Evolutionary conservation across 768 basidiomycete genomes (phyloP).

Genomic region (Russula emetica): DNA sequence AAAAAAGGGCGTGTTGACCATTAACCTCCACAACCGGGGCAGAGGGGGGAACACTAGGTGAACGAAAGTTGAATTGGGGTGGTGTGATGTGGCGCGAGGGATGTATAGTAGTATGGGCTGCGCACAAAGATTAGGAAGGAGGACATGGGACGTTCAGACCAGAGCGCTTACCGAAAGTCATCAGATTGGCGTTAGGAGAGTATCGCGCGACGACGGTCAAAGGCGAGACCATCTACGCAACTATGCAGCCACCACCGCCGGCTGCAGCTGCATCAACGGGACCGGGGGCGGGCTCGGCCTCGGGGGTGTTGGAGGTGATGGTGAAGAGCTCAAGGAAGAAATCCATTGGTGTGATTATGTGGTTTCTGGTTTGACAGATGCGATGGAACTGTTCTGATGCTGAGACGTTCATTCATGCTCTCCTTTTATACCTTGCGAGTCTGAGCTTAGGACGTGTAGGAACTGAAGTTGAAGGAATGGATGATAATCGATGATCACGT

Average conservation of each 20-base stretch:
- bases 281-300: neutral
- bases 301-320: neutral
- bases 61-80: neutral
- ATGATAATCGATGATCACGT: neutral
- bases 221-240: neutral
- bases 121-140: neutral
- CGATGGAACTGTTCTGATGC: neutral
- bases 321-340: neutral
- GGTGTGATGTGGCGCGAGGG: neutral
- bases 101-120: neutral
- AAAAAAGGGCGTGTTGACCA: neutral
- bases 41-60: neutral
- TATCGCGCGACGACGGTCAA: neutral
- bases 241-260: neutral
- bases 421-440: neutral
- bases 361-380: neutral
- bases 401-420: neutral
- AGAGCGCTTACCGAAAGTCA: neutral
- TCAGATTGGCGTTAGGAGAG: neutral
- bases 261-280: neutral
- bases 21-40: neutral
- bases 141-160: too few species aligned
- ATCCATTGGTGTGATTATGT: conserved; percentile 2
- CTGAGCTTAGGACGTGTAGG: neutral
- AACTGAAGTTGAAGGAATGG: neutral